phyloP scores from a whole-genome alignment of 768 basidiomycete genomes.

The Trametes gibbosa region DNA sequence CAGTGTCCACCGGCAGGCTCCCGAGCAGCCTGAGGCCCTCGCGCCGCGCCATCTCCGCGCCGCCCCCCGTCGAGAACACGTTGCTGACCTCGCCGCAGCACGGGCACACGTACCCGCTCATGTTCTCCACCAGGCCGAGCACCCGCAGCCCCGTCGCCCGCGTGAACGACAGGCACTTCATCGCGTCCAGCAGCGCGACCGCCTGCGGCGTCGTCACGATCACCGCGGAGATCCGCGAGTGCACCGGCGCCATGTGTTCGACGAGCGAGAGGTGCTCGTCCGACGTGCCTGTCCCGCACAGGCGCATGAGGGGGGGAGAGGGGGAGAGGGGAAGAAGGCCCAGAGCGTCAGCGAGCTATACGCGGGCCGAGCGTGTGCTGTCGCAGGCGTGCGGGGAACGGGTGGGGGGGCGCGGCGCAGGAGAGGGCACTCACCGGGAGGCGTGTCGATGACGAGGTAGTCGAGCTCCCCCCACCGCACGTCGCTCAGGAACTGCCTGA shows the following conservation, averaged over 20 bases:
- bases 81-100: conserved; percentile 96
- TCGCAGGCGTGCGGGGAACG: background rate
- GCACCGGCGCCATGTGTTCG: conserved; percentile 87
- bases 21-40: conserved; percentile 81
- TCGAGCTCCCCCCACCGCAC: conserved; percentile 95
- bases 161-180: conserved; percentile 96
- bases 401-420: background rate
- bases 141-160: conserved; percentile 83
- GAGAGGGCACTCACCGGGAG: conserved; percentile 67
- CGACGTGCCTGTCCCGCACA: conserved; percentile 85
- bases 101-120: conserved; percentile 97
- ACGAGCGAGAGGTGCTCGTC: conserved; percentile 97
- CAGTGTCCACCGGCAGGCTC: conserved; percentile 88
- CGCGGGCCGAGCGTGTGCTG: too few species aligned
- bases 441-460: conserved; percentile 93
- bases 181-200: conserved; percentile 90
- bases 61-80: conserved; percentile 93
- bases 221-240: conserved; percentile 73
- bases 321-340: background rate
- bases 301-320: background rate
- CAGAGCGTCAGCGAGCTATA: background rate
- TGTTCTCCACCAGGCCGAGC: conserved; percentile 93
- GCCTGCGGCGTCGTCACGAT: conserved; percentile 98
- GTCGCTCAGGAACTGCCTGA: conserved; percentile 89
- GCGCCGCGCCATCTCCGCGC: conserved; percentile 78